Evolutionary conservation across 176 grass and related monocot species (phyloP).

Genomic region (Carex littledalei): DNA sequence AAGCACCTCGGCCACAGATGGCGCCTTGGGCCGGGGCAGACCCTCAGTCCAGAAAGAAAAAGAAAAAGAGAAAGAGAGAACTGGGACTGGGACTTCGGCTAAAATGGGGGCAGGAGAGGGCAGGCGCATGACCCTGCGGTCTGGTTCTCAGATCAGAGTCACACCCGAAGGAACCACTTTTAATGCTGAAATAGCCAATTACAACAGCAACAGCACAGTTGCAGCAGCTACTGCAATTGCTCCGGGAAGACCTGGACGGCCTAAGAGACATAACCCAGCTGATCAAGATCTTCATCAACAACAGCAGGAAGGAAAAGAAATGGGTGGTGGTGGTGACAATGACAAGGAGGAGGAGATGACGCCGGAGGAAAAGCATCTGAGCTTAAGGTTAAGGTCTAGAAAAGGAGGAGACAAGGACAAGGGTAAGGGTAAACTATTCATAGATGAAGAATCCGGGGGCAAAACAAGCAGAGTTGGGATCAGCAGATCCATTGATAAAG

Average conservation of each 20-base stretch:
- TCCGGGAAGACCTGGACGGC: background rate
- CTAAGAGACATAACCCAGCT: background rate
- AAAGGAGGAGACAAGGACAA: background rate
- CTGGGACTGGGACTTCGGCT: no score
- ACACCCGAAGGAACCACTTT: background rate
- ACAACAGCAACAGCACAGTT: background rate
- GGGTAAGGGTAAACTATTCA: background rate
- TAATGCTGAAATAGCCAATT: background rate
- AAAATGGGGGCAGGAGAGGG: background rate
- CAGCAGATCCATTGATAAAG: conserved; percentile 36
- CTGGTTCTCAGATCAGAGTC: conserved; percentile 6
- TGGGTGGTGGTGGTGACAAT: background rate
- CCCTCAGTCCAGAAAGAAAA: background rate
- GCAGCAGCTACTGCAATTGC: background rate
- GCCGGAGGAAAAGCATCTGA: no score
- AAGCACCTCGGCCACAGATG: background rate
- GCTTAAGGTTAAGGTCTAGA: background rate
- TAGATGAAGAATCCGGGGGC: background rate
- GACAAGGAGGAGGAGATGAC: background rate
- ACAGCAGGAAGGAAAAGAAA: background rate
- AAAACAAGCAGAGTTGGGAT: background rate
- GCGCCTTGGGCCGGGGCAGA: background rate
- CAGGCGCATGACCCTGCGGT: conserved; percentile 23
- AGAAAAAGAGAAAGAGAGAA: background rate
- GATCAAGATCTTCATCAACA: background rate